Percentiles rank a stretch among this genome's conserved stretches.
phyloP scores from a whole-genome alignment of 2,329 filamentous ascomycete species.

The Fusarium kyushuense region DNA sequence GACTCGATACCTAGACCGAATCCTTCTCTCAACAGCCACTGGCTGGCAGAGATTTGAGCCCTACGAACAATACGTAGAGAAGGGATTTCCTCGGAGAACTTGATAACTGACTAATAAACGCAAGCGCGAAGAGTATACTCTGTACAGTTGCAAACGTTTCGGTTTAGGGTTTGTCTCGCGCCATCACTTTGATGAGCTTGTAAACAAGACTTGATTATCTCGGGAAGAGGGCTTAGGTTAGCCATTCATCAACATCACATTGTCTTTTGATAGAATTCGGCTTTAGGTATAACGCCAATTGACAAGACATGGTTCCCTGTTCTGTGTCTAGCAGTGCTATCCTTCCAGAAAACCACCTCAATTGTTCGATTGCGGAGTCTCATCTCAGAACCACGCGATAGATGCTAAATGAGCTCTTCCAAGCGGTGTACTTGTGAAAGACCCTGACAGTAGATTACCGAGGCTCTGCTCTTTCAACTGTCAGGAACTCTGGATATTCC shows the following conservation, averaged over 20 bases:
- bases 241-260: not conserved
- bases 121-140: not conserved
- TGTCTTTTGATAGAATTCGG: slow-evolving; percentile 6
- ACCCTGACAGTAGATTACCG: not conserved
- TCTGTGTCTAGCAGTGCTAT: not conserved
- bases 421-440: not conserved
- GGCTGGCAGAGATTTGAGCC: not conserved
- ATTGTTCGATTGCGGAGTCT: slow-evolving; percentile 28
- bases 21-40: slow-evolving; percentile 1
- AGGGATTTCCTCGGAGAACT: not conserved
- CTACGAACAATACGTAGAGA: not conserved
- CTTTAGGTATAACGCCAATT: not conserved
- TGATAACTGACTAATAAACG: not conserved
- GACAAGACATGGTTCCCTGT: not conserved
- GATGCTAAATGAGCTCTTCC: not conserved
- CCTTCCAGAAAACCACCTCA: slow-evolving; percentile 34
- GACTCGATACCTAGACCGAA: slow-evolving; percentile 38
- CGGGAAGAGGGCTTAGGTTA: not conserved
- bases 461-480: not conserved
- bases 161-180: slow-evolving; percentile 19
- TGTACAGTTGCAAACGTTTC: slow-evolving; percentile 24
- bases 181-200: slow-evolving; percentile 10
- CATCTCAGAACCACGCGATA: slow-evolving; percentile 22
- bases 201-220: slow-evolving; percentile 1
- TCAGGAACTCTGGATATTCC: not conserved